Conservation (phyloP, 2,329 filamentous ascomycete species). For the Monilinia aucupariae region DNA sequence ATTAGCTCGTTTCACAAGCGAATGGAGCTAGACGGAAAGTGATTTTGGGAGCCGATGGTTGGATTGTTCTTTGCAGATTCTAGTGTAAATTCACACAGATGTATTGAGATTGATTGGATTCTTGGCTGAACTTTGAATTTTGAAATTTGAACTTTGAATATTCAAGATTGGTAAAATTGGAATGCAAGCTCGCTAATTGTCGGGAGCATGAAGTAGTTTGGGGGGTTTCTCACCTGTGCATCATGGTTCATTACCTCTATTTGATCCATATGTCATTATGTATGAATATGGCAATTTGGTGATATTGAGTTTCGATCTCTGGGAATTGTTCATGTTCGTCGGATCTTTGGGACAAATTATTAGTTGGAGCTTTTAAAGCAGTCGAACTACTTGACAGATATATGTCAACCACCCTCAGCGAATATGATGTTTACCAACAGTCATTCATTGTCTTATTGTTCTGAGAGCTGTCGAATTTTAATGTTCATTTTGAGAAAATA, state of each 20-base stretch:
- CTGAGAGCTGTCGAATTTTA: neutral
- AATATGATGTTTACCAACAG: neutral
- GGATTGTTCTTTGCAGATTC: neutral
- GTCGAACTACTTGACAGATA: neutral
- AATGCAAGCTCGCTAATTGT: neutral
- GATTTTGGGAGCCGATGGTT: neutral
- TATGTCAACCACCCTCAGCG: neutral
- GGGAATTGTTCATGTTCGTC: neutral
- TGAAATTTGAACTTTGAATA: neutral
- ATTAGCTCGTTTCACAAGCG: slow-evolving; percentile 2
- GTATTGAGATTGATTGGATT: neutral
- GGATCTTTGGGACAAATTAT: neutral
- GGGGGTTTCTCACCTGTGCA: neutral
- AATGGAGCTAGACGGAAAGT: neutral
- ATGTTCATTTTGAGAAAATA: neutral
- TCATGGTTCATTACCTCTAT: neutral
- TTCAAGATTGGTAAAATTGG: neutral
- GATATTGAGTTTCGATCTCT: neutral
- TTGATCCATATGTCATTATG: neutral
- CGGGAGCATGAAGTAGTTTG: neutral
- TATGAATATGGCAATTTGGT: neutral
- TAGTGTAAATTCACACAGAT: neutral
- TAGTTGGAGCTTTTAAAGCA: neutral
- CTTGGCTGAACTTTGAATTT: neutral
- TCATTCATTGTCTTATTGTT: too few species aligned